Percentiles rank a stretch among this genome's conserved stretches.
Evolutionary conservation across 805 yeast species (phyloP).

Genomic region (Kazachstania kunashirensis): DNA sequence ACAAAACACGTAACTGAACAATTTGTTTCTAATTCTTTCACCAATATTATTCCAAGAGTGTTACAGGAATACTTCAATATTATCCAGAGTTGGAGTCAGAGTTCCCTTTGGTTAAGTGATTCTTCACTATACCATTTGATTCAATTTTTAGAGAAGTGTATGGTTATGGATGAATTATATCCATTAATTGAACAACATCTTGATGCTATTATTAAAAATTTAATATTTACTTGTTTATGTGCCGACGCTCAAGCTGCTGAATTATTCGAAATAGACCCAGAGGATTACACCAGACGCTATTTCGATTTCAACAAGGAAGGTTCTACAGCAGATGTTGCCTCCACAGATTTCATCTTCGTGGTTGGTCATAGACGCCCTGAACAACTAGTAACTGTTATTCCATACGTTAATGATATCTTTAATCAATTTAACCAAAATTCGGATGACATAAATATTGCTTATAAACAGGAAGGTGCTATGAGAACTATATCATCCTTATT

Average conservation of each 20-base stretch:
- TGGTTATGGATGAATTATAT: constrained; percentile 52
- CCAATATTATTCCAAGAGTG: constrained; percentile 60
- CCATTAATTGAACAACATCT: constrained; percentile 51
- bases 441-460: constrained; percentile 35
- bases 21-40: constrained; percentile 47
- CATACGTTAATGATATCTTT: constrained; percentile 46
- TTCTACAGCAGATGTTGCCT: constrained; percentile 68
- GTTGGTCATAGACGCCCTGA: constrained; percentile 48
- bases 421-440: constrained; percentile 28
- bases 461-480: constrained; percentile 72
- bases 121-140: constrained; percentile 57
- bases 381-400: constrained; percentile 44
- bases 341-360: constrained; percentile 62
- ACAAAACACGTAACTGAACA: constrained; percentile 35
- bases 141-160: constrained; percentile 53
- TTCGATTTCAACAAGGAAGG: constrained; percentile 58
- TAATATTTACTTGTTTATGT: constrained; percentile 68
- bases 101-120: constrained; percentile 52
- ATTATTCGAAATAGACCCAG: constrained; percentile 69
- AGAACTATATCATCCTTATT: constrained; percentile 70
- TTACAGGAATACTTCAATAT: constrained; percentile 48
- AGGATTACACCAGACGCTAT: constrained; percentile 66
- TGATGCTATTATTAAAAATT: constrained; percentile 53
- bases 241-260: constrained; percentile 59
- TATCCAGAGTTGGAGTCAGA: constrained; percentile 33